Conservation (phyloP, 1,139 yeast genomes). For the Yamadazyma aaseri region DNA sequence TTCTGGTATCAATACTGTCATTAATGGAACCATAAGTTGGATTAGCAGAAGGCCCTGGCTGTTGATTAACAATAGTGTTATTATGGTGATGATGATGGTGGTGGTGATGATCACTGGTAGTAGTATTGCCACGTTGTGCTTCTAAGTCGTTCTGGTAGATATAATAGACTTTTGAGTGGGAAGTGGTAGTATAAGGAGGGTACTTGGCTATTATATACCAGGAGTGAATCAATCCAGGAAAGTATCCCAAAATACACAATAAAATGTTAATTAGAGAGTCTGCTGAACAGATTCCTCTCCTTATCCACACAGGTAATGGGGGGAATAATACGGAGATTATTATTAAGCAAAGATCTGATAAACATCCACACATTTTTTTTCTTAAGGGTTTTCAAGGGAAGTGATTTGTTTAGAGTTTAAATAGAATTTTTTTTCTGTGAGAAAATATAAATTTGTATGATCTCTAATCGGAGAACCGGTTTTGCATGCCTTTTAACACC, state of each 20-base stretch:
- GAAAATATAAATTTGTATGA: no score
- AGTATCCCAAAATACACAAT: conserved; percentile 58
- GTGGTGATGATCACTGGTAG: conserved; percentile 24
- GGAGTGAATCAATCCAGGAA: conserved; percentile 68
- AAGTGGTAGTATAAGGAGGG: conserved; percentile 29
- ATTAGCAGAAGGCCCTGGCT: conserved; percentile 11
- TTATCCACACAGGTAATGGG: conserved; percentile 70
- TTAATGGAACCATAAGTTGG: conserved; percentile 17
- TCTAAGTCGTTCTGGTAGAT: conserved; percentile 35
- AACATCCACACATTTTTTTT: conserved; percentile 23
- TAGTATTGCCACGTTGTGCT: conserved; percentile 16
- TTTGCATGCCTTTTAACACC: no score
- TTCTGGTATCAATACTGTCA: conserved; percentile 6
- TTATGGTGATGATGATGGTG: conserved; percentile 28
- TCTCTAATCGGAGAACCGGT: no score
- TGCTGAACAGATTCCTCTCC: conserved; percentile 61
- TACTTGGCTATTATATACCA: conserved; percentile 61
- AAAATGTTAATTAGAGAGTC: conserved; percentile 61
- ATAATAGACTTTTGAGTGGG: conserved; percentile 31
- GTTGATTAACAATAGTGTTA: conserved; percentile 10
- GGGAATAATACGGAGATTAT: conserved; percentile 63
- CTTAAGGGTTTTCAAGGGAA: no score
- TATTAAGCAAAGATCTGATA: conserved; percentile 55
- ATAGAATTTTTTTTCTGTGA: no score
- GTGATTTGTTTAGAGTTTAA: no score